phyloP scores from a whole-genome alignment of 176 grass and related monocot species.

The Oryza australiensis region DNA sequence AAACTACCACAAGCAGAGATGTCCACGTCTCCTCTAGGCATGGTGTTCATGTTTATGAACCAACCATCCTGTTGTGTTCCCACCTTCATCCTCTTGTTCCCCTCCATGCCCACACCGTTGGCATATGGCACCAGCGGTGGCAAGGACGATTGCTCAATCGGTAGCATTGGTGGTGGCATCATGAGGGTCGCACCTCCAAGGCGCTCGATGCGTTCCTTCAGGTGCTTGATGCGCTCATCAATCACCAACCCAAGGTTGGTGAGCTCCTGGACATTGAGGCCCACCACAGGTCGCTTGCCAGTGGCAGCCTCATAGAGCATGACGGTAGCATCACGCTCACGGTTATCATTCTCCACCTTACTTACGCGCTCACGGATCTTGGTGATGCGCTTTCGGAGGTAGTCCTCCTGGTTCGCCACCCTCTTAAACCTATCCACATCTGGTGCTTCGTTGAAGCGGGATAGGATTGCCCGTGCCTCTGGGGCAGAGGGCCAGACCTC shows the following conservation, averaged over 20 bases:
- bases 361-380: conserved; percentile 13
- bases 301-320: conserved; percentile 21
- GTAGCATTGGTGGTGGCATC: background rate
- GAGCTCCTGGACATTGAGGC: conserved; percentile 1
- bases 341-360: conserved; percentile 1
- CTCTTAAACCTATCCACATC: conserved; percentile 24
- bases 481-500: conserved; percentile 12
- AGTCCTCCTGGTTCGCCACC: conserved; percentile 35
- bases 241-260: background rate
- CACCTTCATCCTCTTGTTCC: background rate
- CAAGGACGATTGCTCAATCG: background rate
- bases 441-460: conserved; percentile 16
- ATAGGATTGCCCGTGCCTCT: background rate
- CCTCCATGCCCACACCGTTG: background rate
- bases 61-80: background rate
- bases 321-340: background rate
- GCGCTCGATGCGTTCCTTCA: background rate
- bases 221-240: background rate
- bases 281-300: background rate
- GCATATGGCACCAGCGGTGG: background rate
- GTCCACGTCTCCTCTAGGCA: background rate
- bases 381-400: conserved; percentile 13
- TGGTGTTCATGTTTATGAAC: background rate
- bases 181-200: background rate
- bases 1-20: too few species aligned